These are phyloP conservation scores for Chlorencoelia australis DNA, from an alignment of 2,329 filamentous ascomycete genomes.

Conservation along the genomic window DNA sequence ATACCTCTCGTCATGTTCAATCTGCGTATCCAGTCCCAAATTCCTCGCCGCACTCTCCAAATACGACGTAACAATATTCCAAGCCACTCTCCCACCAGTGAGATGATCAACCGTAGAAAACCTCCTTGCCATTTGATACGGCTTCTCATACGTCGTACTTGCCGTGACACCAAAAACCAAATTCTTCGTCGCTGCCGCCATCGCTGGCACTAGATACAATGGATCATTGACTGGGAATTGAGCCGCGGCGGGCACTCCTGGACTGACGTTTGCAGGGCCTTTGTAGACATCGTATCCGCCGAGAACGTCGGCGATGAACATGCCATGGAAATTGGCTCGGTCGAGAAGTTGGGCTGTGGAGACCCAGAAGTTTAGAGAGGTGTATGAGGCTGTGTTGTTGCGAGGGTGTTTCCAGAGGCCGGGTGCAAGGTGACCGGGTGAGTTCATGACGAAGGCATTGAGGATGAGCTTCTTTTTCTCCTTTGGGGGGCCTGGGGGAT, in stretches of 20 bases:
- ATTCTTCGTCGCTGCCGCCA: constrained; percentile 56
- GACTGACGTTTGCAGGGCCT: constrained; percentile 46
- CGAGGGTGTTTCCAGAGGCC: constrained; percentile 55
- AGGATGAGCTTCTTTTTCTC: constrained; percentile 38
- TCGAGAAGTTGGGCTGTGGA: constrained; percentile 50
- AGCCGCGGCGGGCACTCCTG: constrained; percentile 50
- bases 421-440: constrained; percentile 42
- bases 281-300: constrained; percentile 63
- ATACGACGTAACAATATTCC: constrained; percentile 55
- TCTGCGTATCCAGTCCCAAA: constrained; percentile 45
- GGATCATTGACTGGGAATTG: constrained; percentile 68
- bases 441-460: constrained; percentile 41
- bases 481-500: too few relatives aligned
- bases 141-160: constrained; percentile 52
- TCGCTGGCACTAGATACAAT: constrained; percentile 50
- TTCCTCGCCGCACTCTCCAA: constrained; percentile 57
- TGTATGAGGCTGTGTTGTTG: constrained; percentile 52
- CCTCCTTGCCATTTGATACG: constrained; percentile 18
- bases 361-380: constrained; percentile 49
- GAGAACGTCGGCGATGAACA: constrained; percentile 58
- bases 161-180: constrained; percentile 61
- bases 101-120: constrained; percentile 25
- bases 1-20: constrained; percentile 59
- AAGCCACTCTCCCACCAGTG: constrained; percentile 46
- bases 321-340: constrained; percentile 52